Percentiles rank a stretch among this genome's conserved stretches.
Evolutionary conservation across 2,329 filamentous ascomycete genomes (phyloP).

Genomic region (Colletotrichum gloeosporioides): DNA sequence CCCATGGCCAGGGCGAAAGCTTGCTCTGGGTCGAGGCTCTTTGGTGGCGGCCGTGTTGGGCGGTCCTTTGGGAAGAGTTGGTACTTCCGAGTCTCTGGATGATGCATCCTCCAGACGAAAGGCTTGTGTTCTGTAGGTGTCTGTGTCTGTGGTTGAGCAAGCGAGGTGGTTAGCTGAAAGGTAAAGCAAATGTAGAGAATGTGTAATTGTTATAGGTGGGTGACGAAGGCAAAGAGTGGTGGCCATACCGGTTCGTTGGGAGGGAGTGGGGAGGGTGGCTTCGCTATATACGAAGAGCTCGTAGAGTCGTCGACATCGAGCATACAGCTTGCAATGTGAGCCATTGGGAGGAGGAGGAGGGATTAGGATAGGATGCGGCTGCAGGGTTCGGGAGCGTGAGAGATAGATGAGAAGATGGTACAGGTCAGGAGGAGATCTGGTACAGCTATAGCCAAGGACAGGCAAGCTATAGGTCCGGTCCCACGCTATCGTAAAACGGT

Average conservation of each 20-base stretch:
- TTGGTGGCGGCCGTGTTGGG: slow-evolving; percentile 47
- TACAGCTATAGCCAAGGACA: slow-evolving; percentile 23
- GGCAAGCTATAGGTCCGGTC: slow-evolving; percentile 18
- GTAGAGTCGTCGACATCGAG: slow-evolving; percentile 48
- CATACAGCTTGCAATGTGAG: slow-evolving; percentile 68
- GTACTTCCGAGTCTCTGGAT: slow-evolving; percentile 61
- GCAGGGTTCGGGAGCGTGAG: slow-evolving; percentile 15
- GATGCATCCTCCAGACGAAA: slow-evolving; percentile 64
- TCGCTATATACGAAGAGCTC: slow-evolving; percentile 54
- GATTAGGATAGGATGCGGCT: neutral
- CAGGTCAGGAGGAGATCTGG: slow-evolving; percentile 21
- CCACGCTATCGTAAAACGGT: slow-evolving; percentile 19
- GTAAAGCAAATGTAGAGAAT: slow-evolving; percentile 20
- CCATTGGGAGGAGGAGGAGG: slow-evolving; percentile 48
- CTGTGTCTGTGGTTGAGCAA: slow-evolving; percentile 20
- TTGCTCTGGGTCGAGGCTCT: slow-evolving; percentile 56
- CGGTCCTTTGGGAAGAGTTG: slow-evolving; percentile 65
- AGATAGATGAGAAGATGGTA: slow-evolving; percentile 13
- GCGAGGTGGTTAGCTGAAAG: slow-evolving; percentile 19
- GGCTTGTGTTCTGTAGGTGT: slow-evolving; percentile 49
- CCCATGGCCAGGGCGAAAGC: slow-evolving; percentile 49
- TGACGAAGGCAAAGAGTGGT: slow-evolving; percentile 20
- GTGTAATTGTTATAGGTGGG: neutral
- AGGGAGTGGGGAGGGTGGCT: slow-evolving; percentile 50
- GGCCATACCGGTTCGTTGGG: slow-evolving; percentile 50